A percentile compares a stretch with the other conserved stretches of the same genome.
Conservation (phyloP, 306 rosid genomes). For the Pterocarpus santalinus region DNA sequence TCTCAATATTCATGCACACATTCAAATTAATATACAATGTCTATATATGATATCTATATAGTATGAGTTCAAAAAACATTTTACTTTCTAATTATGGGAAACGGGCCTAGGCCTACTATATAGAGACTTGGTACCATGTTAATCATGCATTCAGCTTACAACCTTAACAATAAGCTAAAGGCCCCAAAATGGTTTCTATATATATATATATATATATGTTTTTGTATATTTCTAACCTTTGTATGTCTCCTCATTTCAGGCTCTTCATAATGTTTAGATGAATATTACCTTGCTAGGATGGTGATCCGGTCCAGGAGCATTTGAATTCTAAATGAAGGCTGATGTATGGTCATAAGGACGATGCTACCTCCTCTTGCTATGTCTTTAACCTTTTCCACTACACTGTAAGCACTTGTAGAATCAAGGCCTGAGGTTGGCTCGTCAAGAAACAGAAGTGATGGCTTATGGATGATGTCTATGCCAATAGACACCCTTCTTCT, state of each 20-base stretch:
- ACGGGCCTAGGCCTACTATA: no score
- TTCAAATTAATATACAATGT: no score
- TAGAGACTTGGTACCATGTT: no score
- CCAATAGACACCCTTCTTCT: conserved; percentile 87
- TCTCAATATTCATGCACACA: no score
- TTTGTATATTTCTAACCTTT: no score
- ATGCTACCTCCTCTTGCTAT: conserved; percentile 89
- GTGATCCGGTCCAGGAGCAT: conserved; percentile 78
- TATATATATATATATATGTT: no score
- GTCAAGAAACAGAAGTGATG: conserved; percentile 80
- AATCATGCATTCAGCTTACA: no score
- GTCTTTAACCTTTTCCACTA: conserved; percentile 88
- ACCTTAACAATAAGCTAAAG: not conserved
- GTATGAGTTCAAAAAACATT: no score
- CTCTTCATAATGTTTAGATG: not conserved
- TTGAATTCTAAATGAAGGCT: conserved; percentile 89
- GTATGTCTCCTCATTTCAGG: not conserved
- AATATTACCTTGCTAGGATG: conserved; percentile 76
- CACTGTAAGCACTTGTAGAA: conserved; percentile 88
- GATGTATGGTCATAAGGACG: conserved; percentile 92
- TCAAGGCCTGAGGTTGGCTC: conserved; percentile 97
- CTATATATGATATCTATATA: no score
- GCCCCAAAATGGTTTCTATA: not conserved
- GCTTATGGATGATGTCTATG: conserved; percentile 85
- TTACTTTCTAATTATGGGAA: no score